These are phyloP conservation scores for Candida odintsovae DNA, from an alignment of 805 yeast species.

Conservation along the genomic window DNA sequence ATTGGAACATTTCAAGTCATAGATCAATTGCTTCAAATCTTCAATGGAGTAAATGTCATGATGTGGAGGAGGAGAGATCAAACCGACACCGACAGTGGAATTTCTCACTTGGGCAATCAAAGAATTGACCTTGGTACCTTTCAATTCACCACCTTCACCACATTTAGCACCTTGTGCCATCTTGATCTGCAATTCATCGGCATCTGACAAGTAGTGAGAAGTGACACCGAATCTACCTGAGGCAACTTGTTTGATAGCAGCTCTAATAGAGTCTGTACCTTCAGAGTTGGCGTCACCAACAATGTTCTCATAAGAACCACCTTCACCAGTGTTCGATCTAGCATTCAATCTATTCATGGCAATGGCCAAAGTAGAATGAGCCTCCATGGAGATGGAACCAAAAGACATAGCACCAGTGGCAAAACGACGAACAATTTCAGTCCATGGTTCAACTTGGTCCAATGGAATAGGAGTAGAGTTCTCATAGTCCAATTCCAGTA, in stretches of 20 bases:
- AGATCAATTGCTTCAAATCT: constrained; percentile 93
- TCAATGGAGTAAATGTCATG: constrained; percentile 98
- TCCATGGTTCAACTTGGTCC: constrained; percentile 99
- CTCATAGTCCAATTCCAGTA: constrained; percentile 84
- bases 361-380: constrained; percentile 94
- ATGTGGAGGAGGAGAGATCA: constrained; percentile 98
- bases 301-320: constrained; percentile 83
- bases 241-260: constrained; percentile 97
- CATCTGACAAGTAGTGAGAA: constrained; percentile 87
- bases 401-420: constrained; percentile 99
- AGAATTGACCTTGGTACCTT: constrained; percentile 61
- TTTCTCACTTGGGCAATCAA: constrained; percentile 93
- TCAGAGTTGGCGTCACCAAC: constrained; percentile 75
- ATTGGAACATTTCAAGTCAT: constrained; percentile 93
- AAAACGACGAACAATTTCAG: constrained; percentile 94
- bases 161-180: constrained; percentile 99
- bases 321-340: constrained; percentile 97
- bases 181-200: constrained; percentile 95
- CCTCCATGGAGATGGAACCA: constrained; percentile 98
- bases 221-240: constrained; percentile 98
- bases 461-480: constrained; percentile 72
- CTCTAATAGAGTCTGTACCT: constrained; percentile 96
- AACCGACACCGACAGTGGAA: constrained; percentile 94
- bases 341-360: constrained; percentile 99
- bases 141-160: constrained; percentile 96